These are phyloP conservation scores for Flaveria floridana DNA, from an alignment of 140 eudicot genomes.

Conservation along the genomic window DNA sequence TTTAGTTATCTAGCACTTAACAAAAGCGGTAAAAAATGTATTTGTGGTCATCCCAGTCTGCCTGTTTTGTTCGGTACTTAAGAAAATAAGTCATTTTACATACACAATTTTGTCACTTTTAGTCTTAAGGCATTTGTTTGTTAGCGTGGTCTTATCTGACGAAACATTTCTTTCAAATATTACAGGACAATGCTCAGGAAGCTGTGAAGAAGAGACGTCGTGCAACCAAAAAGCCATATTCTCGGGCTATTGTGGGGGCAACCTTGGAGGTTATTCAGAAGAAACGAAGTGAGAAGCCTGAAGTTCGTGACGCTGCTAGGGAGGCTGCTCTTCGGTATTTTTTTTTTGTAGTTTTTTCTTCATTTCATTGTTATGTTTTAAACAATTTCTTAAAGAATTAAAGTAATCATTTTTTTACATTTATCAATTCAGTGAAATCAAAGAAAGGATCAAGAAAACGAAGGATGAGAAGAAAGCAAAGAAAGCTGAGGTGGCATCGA, in stretches of 20 bases:
- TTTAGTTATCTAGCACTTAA: not conserved
- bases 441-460: constrained; percentile 76
- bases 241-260: constrained; percentile 78
- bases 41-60: not conserved
- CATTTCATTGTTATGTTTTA: not conserved
- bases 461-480: constrained; percentile 84
- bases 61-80: not conserved
- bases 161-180: not conserved
- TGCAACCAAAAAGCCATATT: constrained; percentile 73
- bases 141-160: not conserved
- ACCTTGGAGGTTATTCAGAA: constrained; percentile 80
- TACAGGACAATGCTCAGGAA: constrained; percentile 67
- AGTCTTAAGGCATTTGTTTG: not conserved
- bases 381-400: not conserved
- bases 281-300: constrained; percentile 73
- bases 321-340: constrained; percentile 66
- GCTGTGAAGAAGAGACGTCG: constrained; percentile 77
- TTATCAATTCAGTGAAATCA: constrained; percentile 52
- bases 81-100: not conserved
- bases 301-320: constrained; percentile 85
- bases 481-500: constrained; percentile 63
- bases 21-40: not conserved
- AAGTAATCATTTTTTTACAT: not conserved
- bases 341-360: not conserved
- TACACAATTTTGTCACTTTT: not conserved